Evolutionary conservation across 2,329 filamentous ascomycete species (phyloP), one percentile per base, ranked within the genome.

Genomic region (Aspergillus amoenus): DNA sequence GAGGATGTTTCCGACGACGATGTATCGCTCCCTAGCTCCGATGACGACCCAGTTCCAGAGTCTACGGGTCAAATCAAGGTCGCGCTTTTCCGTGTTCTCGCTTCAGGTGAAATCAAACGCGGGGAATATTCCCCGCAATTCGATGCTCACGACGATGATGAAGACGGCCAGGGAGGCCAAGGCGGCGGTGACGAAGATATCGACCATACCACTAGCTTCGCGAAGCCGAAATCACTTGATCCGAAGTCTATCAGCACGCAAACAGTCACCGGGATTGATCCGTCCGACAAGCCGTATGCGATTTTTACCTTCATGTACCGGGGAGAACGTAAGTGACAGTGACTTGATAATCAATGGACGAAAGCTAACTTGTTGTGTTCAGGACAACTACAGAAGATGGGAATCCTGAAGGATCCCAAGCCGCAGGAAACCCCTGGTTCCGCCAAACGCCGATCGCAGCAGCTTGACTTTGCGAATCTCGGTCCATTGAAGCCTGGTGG

Each of bases 121-220:
- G 94, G 94, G 61, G 94, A 99, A 76, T 99, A 97, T 75, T 96
- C 93, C 1, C 94, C 94, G 12, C 94, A 97, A 69, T 97, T 97
- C 63, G 93, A 96, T 72, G 93, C 93, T 3, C 91, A 97, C 67
- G 94, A 97, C 68, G 93, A 96, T 61, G 93, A 96, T 61, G 92
- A 96, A 55, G 87, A 89, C 53, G 79, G 82, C 17, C 73, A 75
- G 55, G 74, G 71, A 79, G 27, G 82, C 79, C 6, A 83, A 80
- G 85, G 82, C 40, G 81, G 81, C 13, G 81, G 81, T 27, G 90
- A 93, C 66, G 89, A 86, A 41, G 91, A 96, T 68, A 85, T 97
- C 56, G 94, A 97, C 76, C 94, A 99, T 73, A 97, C 94, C 2
- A 97, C 94, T 7, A 96, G 93, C 71, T 97, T 97, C 75, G 93